phyloP scores from a whole-genome alignment of 208 protist species.

The Plasmodiophora brassicae region DNA sequence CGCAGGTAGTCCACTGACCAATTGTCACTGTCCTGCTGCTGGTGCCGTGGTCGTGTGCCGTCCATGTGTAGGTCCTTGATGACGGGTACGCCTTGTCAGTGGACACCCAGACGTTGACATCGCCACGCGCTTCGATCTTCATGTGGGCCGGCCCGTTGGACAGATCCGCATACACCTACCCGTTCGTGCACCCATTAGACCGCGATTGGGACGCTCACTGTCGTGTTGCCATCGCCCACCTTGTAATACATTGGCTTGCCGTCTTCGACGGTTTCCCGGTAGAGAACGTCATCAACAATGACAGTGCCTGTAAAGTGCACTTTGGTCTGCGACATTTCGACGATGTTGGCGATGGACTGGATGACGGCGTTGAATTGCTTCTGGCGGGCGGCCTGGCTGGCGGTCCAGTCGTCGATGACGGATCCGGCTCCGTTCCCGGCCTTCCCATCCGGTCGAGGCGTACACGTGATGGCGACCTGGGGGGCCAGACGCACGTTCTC shows the following conservation, averaged over 20 bases:
- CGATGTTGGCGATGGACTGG: constrained; percentile 2
- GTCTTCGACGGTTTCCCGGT: not conserved
- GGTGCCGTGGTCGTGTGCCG: too few relatives aligned
- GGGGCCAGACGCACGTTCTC: not conserved
- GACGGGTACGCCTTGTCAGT: not conserved
- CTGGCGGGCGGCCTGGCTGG: not conserved
- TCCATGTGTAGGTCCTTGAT: not conserved
- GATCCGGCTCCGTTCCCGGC: not conserved
- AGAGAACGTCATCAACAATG: not conserved
- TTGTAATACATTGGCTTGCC: not conserved
- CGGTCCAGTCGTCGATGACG: not conserved
- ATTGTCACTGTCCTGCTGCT: too few relatives aligned
- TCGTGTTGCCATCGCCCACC: too few relatives aligned
- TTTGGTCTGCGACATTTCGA: not conserved
- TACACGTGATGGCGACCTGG: not conserved
- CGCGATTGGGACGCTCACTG: too few relatives aligned
- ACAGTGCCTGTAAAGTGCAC: not conserved
- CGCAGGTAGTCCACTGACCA: too few relatives aligned
- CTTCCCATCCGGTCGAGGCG: not conserved
- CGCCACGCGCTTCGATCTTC: not conserved
- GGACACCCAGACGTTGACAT: not conserved
- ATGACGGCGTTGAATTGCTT: not conserved
- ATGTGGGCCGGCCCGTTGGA: not conserved
- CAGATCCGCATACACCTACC: constrained; percentile 12
- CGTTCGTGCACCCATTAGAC: too few relatives aligned